phyloP scores from a whole-genome alignment of 345 rosid genomes.

The Murraya paniculata region DNA sequence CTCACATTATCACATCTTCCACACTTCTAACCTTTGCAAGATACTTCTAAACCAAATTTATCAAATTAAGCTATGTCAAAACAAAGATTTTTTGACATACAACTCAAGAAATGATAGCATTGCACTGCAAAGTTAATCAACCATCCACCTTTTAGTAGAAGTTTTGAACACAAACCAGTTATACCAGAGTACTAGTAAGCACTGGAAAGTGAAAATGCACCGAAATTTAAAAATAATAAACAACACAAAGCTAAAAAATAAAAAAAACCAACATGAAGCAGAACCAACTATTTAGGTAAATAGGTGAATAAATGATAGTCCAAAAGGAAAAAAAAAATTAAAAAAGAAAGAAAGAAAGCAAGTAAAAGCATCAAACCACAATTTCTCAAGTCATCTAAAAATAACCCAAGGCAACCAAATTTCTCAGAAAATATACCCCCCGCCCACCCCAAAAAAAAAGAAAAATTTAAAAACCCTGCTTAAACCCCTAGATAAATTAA shows the following conservation, averaged over 20 bases:
- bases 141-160: background rate
- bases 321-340: background rate
- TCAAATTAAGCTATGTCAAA: background rate
- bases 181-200: background rate
- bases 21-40: background rate
- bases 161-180: background rate
- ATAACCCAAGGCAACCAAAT: background rate
- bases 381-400: background rate
- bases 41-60: background rate
- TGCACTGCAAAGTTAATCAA: background rate
- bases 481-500: background rate
- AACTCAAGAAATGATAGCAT: background rate
- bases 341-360: background rate
- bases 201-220: background rate
- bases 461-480: background rate
- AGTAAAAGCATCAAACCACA: background rate
- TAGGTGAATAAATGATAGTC: too few species aligned
- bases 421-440: background rate
- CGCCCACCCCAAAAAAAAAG: too few species aligned
- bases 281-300: too few species aligned
- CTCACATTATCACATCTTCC: background rate
- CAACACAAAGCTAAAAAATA: background rate
- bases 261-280: background rate
- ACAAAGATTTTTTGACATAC: background rate
- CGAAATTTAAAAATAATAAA: background rate